Conservation (phyloP, 176 grass and related monocot species). For the Ensete ventricosum region DNA sequence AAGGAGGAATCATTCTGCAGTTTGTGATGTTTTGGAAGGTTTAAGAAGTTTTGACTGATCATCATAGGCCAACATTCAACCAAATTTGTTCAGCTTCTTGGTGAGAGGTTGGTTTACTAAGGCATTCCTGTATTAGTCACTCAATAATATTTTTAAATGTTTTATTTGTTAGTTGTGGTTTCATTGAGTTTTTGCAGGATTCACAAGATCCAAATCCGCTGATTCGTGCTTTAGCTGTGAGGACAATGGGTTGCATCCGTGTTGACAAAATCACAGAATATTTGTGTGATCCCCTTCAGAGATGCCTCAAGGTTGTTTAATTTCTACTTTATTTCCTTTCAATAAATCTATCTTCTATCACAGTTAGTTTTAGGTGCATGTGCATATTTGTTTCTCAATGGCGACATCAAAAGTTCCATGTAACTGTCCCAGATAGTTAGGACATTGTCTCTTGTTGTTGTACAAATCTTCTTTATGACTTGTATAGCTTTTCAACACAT, state of each 20-base stretch:
- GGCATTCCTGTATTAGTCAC: background rate
- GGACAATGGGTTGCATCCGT: slow-evolving; percentile 99
- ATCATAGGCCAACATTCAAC: background rate
- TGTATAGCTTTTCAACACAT: background rate
- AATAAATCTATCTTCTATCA: background rate
- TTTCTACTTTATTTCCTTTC: background rate
- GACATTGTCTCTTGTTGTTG: no score
- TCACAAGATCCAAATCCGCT: slow-evolving; percentile 97
- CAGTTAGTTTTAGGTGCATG: background rate
- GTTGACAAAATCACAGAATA: slow-evolving; percentile 99
- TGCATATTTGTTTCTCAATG: no score
- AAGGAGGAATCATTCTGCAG: background rate
- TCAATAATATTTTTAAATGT: background rate
- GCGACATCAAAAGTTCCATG: no score
- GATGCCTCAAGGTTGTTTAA: slow-evolving; percentile 80
- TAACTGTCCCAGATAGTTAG: no score
- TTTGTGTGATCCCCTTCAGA: slow-evolving; percentile 95
- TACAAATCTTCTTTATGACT: background rate
- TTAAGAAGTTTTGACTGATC: background rate
- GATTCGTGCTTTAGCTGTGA: slow-evolving; percentile 96
- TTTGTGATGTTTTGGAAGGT: background rate
- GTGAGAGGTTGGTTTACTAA: no score
- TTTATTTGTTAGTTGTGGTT: background rate
- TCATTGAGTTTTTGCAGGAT: slow-evolving; percentile 38
- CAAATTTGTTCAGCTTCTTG: background rate